Conservation (phyloP, 257 asterid genomes). For the Hygrophila difformis region DNA sequence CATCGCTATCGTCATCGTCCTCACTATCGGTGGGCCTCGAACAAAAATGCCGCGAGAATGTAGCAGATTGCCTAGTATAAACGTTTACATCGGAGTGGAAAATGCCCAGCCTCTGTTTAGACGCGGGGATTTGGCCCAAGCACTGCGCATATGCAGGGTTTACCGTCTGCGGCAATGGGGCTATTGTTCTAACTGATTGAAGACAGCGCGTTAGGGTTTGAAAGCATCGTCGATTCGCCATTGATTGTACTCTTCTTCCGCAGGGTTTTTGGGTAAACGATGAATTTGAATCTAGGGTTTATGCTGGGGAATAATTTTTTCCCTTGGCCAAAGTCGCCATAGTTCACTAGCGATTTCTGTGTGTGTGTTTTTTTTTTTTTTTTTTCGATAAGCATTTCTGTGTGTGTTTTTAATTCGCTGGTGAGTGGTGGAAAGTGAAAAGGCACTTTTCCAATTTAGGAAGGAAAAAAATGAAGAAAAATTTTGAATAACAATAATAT, state of each 20-base stretch:
- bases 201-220: constrained; percentile 28
- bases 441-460: no score
- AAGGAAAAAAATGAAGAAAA: no score
- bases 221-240: constrained; percentile 68
- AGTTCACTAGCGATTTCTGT: neutral
- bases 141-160: constrained; percentile 17
- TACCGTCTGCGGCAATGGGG: constrained; percentile 19
- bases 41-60: constrained; percentile 25
- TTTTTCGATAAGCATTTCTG: no score
- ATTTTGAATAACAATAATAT: no score
- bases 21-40: constrained; percentile 23
- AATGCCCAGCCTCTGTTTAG: constrained; percentile 15
- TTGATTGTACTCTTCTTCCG: constrained; percentile 18
- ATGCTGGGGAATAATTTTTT: neutral
- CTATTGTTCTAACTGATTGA: constrained; percentile 23
- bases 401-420: no score
- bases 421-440: no score
- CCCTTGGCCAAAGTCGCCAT: neutral
- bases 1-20: constrained; percentile 13
- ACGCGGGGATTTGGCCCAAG: constrained; percentile 16
- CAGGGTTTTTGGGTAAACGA: constrained; percentile 20
- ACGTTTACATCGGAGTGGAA: constrained; percentile 8
- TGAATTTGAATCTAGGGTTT: constrained; percentile 32
- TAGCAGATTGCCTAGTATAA: constrained; percentile 11
- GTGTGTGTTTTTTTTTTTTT: no score